Evolutionary conservation across 176 grass and related monocot species (phyloP).

Genomic region (Eragrostis nindensis): DNA sequence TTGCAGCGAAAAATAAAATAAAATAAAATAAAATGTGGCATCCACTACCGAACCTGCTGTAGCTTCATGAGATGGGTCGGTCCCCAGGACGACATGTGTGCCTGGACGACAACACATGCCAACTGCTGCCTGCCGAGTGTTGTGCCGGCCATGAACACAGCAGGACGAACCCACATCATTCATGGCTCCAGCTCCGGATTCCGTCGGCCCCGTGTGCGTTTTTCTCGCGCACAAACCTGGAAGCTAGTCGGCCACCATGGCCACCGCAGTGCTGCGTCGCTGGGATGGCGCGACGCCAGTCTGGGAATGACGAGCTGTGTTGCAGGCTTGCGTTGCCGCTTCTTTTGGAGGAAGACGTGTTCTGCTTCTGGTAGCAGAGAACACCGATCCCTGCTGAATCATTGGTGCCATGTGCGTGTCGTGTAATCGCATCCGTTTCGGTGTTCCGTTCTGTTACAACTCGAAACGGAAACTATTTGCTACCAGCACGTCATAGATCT

Average conservation of each 20-base stretch:
- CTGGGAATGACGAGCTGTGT: not conserved
- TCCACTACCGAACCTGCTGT: not conserved
- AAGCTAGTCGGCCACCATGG: not conserved
- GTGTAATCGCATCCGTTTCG: not conserved
- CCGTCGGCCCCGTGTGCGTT: conserved; percentile 17
- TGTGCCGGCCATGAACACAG: conserved; percentile 35
- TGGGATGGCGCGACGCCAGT: not conserved
- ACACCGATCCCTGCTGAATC: not conserved
- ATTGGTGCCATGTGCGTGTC: not conserved
- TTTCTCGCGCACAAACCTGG: not conserved
- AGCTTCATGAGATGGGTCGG: conserved; percentile 1
- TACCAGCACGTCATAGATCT: not conserved
- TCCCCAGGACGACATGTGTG: not conserved
- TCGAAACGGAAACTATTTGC: not conserved
- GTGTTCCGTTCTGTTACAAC: not conserved
- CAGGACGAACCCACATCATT: conserved; percentile 32
- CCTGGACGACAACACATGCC: conserved; percentile 24
- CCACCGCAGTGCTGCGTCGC: not conserved
- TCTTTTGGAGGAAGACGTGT: not conserved
- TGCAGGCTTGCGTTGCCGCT: not conserved
- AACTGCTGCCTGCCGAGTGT: conserved; percentile 12
- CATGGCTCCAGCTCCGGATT: conserved; percentile 28
- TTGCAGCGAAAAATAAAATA: not conserved
- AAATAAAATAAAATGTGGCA: not conserved
- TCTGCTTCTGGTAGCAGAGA: no score